phyloP scores from a whole-genome alignment of 2,329 filamentous ascomycete species.

The Clonostachys solani region DNA sequence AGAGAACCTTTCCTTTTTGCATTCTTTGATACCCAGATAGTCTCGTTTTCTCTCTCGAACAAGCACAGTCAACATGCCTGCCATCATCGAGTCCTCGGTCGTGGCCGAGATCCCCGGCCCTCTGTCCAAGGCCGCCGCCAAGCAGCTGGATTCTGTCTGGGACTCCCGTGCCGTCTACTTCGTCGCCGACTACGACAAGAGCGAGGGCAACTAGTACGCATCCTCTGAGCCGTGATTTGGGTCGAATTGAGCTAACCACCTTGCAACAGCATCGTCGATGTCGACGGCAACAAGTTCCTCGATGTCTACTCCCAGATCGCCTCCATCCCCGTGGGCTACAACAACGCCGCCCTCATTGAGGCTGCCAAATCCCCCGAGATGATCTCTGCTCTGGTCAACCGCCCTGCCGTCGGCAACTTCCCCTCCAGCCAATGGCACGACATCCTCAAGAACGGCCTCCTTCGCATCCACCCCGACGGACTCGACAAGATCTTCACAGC shows the following conservation, averaged over 20 bases:
- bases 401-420: constrained; percentile 78
- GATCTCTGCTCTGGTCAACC: constrained; percentile 70
- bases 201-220: constrained; percentile 41
- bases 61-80: constrained; percentile 17
- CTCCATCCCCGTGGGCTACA: constrained; percentile 80
- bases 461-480: constrained; percentile 68
- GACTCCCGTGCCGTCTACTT: constrained; percentile 48
- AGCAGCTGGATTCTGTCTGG: constrained; percentile 42
- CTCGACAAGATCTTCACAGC: constrained; percentile 78
- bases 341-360: constrained; percentile 64
- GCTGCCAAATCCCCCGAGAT: constrained; percentile 68
- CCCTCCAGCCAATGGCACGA: constrained; percentile 71
- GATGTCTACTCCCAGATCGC: constrained; percentile 75
- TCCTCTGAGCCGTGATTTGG: not conserved
- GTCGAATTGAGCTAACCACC: not conserved
- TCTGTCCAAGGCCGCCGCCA: constrained; percentile 27
- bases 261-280: constrained; percentile 41
- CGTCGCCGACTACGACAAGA: constrained; percentile 47
- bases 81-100: constrained; percentile 23
- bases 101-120: constrained; percentile 32
- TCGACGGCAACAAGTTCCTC: constrained; percentile 43
- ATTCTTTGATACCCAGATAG: too few species aligned
- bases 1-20: too few species aligned
- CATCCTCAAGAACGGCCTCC: constrained; percentile 66
- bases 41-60: too few species aligned